Evolutionary conservation across 73 alveolate species (phyloP).

Genomic region (Symbiodinium natans): DNA sequence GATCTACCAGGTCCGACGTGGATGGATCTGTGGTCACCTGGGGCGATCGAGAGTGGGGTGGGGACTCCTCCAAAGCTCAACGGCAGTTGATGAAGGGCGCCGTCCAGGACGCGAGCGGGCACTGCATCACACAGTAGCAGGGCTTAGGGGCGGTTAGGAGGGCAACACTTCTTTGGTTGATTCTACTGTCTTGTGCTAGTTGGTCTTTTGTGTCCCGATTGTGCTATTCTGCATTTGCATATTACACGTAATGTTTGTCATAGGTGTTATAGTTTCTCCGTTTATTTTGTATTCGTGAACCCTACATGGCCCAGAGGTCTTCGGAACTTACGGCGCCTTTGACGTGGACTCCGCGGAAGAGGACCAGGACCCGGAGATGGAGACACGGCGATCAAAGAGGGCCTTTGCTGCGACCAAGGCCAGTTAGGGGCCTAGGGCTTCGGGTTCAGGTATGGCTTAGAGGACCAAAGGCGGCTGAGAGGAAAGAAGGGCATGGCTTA

Average conservation of each 20-base stretch:
- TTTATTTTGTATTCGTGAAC: neutral
- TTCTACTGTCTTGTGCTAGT: too few species aligned
- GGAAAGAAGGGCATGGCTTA: too few species aligned
- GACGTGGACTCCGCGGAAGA: slow-evolving; percentile 23
- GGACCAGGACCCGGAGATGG: neutral
- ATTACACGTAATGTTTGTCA: too few species aligned
- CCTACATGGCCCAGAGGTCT: neutral
- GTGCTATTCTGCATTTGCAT: too few species aligned
- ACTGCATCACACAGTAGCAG: too few species aligned
- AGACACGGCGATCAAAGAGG: neutral
- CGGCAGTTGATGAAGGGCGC: slow-evolving; percentile 70
- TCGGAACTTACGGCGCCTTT: slow-evolving; percentile 75
- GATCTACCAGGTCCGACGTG: slow-evolving; percentile 75
- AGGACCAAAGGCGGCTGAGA: too few species aligned
- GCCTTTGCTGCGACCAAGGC: slow-evolving; percentile 91
- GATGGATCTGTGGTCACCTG: slow-evolving; percentile 68
- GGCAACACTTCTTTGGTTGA: too few species aligned
- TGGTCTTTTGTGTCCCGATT: too few species aligned
- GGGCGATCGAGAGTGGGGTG: slow-evolving; percentile 90
- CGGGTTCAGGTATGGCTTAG: too few species aligned
- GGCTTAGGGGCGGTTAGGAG: too few species aligned
- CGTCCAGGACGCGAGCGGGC: slow-evolving; percentile 11
- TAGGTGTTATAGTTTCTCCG: too few species aligned
- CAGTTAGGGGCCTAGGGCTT: too few species aligned
- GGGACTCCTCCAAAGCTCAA: slow-evolving; percentile 84